These are phyloP conservation scores for Helianthus tuberosus DNA, from an alignment of 129 eudicot genomes.

Conservation along the genomic window DNA sequence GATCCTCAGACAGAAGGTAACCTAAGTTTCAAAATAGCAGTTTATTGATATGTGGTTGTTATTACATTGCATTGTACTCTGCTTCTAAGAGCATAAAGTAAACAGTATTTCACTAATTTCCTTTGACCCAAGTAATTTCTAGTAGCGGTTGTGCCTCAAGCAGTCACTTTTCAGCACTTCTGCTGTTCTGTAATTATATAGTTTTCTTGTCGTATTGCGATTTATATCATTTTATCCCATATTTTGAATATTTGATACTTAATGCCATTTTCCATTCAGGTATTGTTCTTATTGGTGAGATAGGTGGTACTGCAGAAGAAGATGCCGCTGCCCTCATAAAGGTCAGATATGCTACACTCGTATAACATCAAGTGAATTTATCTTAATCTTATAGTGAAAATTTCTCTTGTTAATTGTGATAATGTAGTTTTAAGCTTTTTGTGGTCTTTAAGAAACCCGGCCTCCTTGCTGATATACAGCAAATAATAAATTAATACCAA, in stretches of 20 bases:
- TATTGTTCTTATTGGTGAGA: constrained; percentile 94
- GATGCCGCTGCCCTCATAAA: constrained; percentile 99
- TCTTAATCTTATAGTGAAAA: constrained; percentile 9
- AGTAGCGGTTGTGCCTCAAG: not conserved
- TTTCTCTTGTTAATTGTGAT: constrained; percentile 9
- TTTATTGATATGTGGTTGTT: not conserved
- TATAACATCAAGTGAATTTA: constrained; percentile 15
- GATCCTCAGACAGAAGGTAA: constrained; percentile 99
- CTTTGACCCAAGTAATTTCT: not conserved
- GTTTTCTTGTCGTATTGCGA: not conserved
- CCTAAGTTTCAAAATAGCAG: not conserved
- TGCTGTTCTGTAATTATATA: not conserved
- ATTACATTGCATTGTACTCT: not conserved
- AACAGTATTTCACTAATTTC: not conserved
- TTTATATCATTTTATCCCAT: not conserved
- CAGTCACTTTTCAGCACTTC: constrained; percentile 14
- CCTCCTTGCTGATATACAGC: not conserved
- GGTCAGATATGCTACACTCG: constrained; percentile 45
- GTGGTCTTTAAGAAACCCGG: not conserved
- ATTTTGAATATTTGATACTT: not conserved
- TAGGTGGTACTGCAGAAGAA: constrained; percentile 99
- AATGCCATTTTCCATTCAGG: constrained; percentile 50
- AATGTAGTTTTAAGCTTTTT: constrained; percentile 1
- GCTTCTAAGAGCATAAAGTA: not conserved
- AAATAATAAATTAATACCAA: not conserved